A percentile compares a stretch with the other conserved stretches of the same genome.
phyloP scores from a whole-genome alignment of 768 basidiomycete genomes.

The Rhizopogon rudus region DNA sequence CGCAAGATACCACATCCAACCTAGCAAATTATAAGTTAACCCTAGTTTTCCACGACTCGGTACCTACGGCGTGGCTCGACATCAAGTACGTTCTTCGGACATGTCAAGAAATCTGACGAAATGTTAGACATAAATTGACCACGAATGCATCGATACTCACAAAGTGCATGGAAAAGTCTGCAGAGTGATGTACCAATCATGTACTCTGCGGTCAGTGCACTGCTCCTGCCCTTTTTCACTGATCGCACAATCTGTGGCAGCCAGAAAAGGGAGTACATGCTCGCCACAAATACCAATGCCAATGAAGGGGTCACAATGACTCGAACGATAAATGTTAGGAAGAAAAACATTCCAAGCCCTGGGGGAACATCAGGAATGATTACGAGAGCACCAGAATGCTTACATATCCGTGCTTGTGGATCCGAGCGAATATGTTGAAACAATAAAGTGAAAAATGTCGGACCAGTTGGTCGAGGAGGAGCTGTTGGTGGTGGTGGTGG shows the following conservation, averaged over 20 bases:
- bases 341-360: slow-evolving; percentile 69
- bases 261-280: slow-evolving; percentile 81
- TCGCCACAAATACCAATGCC: slow-evolving; percentile 58
- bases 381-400: slow-evolving; percentile 16
- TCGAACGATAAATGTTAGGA: slow-evolving; percentile 68
- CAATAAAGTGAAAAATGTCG: slow-evolving; percentile 43
- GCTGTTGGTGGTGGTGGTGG: slow-evolving; percentile 19
- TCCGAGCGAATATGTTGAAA: slow-evolving; percentile 59
- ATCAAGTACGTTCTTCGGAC: slow-evolving; percentile 84
- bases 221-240: slow-evolving; percentile 60
- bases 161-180: slow-evolving; percentile 65
- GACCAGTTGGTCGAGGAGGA: slow-evolving; percentile 10
- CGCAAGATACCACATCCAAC: slow-evolving; percentile 61
- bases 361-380: slow-evolving; percentile 5
- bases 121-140: neutral
- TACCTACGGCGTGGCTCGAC: slow-evolving; percentile 65
- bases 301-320: slow-evolving; percentile 65
- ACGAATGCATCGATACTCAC: slow-evolving; percentile 40
- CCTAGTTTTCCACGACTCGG: neutral
- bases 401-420: slow-evolving; percentile 70
- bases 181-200: slow-evolving; percentile 72
- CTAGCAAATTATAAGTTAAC: slow-evolving; percentile 29
- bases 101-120: slow-evolving; percentile 70
- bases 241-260: slow-evolving; percentile 80
- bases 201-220: slow-evolving; percentile 66